Evolutionary conservation across 1,284 basidiomycete genomes (phyloP).

Genomic region (Dichomitus squalens): DNA sequence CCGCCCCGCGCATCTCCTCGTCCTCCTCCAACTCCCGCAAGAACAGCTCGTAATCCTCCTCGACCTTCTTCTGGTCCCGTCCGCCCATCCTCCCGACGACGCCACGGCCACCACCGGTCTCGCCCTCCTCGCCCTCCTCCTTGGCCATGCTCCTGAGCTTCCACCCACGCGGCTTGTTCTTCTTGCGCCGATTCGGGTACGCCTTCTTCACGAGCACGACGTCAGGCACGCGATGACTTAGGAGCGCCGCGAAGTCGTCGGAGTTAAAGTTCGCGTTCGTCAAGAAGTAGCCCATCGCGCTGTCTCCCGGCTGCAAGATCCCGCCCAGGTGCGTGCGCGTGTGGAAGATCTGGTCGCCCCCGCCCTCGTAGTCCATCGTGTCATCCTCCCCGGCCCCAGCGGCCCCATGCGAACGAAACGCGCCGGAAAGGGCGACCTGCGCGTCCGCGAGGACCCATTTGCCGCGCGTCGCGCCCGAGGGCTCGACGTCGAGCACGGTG

Average conservation of each 20-base stretch:
- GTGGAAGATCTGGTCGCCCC: slow-evolving; percentile 80
- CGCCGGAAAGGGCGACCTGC: slow-evolving; percentile 88
- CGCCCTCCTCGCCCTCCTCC: slow-evolving; percentile 84
- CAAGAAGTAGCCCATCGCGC: slow-evolving; percentile 90
- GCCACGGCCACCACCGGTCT: slow-evolving; percentile 75
- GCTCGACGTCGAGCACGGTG: slow-evolving; percentile 93
- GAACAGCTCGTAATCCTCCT: slow-evolving; percentile 97
- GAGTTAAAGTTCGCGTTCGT: slow-evolving; percentile 93
- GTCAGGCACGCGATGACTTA: slow-evolving; percentile 81
- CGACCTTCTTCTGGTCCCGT: slow-evolving; percentile 90
- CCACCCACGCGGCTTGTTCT: slow-evolving; percentile 86
- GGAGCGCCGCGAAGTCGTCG: slow-evolving; percentile 79
- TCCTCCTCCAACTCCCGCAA: slow-evolving; percentile 96
- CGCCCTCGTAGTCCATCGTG: slow-evolving; percentile 62
- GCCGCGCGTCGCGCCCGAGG: slow-evolving; percentile 68
- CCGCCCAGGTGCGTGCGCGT: slow-evolving; percentile 95
- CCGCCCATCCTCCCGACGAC: slow-evolving; percentile 91
- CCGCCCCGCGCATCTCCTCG: slow-evolving; percentile 85
- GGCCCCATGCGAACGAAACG: slow-evolving; percentile 58
- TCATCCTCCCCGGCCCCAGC: slow-evolving; percentile 39
- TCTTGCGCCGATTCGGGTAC: slow-evolving; percentile 94
- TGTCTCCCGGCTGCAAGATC: slow-evolving; percentile 95
- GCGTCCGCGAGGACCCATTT: slow-evolving; percentile 91
- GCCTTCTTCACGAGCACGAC: slow-evolving; percentile 95
- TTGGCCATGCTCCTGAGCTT: slow-evolving; percentile 93